Evolutionary conservation across 2,329 filamentous ascomycete species (phyloP), one percentile per base, ranked within the genome.

Genomic region (Diaporthe citrichinensis): DNA sequence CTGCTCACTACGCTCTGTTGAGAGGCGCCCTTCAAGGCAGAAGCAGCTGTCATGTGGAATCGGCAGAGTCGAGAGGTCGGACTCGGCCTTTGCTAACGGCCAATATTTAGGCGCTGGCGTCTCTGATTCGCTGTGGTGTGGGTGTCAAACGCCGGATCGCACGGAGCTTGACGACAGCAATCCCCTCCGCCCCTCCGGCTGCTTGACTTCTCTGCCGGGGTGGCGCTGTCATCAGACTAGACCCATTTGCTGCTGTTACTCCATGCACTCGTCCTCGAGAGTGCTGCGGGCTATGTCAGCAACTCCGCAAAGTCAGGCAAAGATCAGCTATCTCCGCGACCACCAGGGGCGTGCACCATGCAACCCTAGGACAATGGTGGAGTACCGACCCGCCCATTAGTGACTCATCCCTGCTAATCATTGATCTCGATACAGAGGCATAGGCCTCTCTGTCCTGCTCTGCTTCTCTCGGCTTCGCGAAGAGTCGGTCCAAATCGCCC

Each of bases 321-420:
- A 28, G 65, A 69, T 69, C 65, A 55, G 49, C 65, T 55, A 55
- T 69, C 49, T 69, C 65, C 31, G n/a, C 65, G 49, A 41, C 65
- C 46, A 23, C 25, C 61, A 49, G 41, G 65, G 49, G 15, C 65
- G 65, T 53, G 49, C 65, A 41, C 65, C 49, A 34, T 69, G 65
- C 46, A 41, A 69, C 65, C 65, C 65, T 10, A 55, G n/a, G 31
- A 55, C 34, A n/a, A 31, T 25, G 34, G 34, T 28, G 39, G 39
- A 44, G 46, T 39, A 28, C 65, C 12, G 65, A 55, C 34, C 23
- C 62, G 46, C 23, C 39, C 62, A 49, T 39, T 31, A 53, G 46
- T 68, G 62, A 68, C 46, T 68, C 62, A 68, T 68, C 62, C 62
- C 62, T 68, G 62, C 41, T 39, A 46, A 53, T 68, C 34, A 51